These are phyloP conservation scores for Fonsecaea monophora DNA, from an alignment of 2,329 filamentous ascomycete species.

Conservation along the genomic window DNA sequence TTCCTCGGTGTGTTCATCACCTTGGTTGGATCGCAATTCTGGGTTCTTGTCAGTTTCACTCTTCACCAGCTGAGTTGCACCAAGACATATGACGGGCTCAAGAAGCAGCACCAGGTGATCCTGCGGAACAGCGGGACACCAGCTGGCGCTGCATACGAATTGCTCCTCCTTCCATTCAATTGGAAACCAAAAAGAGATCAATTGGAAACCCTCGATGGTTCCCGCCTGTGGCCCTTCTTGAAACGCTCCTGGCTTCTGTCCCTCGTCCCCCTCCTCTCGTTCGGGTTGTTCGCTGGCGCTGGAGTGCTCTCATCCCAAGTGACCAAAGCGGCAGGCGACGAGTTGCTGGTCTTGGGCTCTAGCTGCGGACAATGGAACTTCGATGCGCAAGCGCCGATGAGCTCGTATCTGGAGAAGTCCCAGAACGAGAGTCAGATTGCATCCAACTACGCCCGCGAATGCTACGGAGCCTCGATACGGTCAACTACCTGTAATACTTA, in stretches of 20 bases:
- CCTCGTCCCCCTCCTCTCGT: neutral
- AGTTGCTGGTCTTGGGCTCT: neutral
- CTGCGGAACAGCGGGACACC: slow-evolving; percentile 43
- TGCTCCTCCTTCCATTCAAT: neutral
- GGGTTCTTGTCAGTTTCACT: slow-evolving; percentile 42
- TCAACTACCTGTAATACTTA: neutral
- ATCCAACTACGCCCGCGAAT: neutral
- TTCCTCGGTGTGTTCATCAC: slow-evolving; percentile 43
- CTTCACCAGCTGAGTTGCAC: slow-evolving; percentile 40
- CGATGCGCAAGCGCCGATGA: neutral
- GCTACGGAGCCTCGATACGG: neutral
- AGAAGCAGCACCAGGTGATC: slow-evolving; percentile 46
- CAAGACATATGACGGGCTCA: slow-evolving; percentile 37
- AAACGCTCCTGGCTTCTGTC: neutral
- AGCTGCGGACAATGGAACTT: slow-evolving; percentile 1
- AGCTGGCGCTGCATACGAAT: slow-evolving; percentile 26
- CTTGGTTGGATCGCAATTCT: slow-evolving; percentile 41
- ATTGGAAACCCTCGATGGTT: neutral
- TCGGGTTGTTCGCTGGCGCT: neutral
- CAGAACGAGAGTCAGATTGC: neutral
- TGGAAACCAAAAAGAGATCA: neutral
- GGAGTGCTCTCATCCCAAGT: neutral
- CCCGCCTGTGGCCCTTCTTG: neutral
- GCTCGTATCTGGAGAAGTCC: neutral
- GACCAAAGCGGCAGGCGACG: neutral